A percentile compares a stretch with the other conserved stretches of the same genome.
These are phyloP conservation scores for Pythium rhizo-oryzae DNA, from an alignment of 352 stramenopile species.

Conservation along the genomic window DNA sequence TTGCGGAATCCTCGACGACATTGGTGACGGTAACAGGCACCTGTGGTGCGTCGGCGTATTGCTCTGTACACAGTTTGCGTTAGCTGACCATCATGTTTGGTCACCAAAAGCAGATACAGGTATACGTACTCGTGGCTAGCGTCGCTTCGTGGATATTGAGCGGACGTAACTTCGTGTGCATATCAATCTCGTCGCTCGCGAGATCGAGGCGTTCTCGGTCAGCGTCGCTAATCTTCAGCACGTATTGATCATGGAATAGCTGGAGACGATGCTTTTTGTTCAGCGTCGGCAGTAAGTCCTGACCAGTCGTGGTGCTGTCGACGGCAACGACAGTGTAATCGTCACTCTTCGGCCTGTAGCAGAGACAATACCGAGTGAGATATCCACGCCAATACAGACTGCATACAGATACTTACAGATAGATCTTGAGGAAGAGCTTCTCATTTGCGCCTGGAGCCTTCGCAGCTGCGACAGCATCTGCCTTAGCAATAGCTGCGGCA, in stretches of 20 bases:
- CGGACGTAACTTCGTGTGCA: slow-evolving; percentile 84
- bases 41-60: slow-evolving; percentile 85
- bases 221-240: slow-evolving; percentile 88
- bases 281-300: slow-evolving; percentile 82
- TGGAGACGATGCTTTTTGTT: slow-evolving; percentile 88
- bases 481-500: slow-evolving; percentile 20
- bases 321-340: slow-evolving; percentile 90
- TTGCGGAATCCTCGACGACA: slow-evolving; percentile 64
- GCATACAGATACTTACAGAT: slow-evolving; percentile 54
- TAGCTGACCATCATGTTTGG: not conserved
- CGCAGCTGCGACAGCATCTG: slow-evolving; percentile 35
- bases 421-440: slow-evolving; percentile 89
- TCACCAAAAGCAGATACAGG: not conserved
- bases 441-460: slow-evolving; percentile 62
- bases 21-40: slow-evolving; percentile 67
- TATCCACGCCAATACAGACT: not conserved
- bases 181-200: slow-evolving; percentile 84
- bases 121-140: slow-evolving; percentile 77
- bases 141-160: slow-evolving; percentile 89
- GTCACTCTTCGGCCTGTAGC: slow-evolving; percentile 79
- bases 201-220: slow-evolving; percentile 83
- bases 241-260: slow-evolving; percentile 87
- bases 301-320: slow-evolving; percentile 73
- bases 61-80: slow-evolving; percentile 46
- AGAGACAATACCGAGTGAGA: not conserved